Evolutionary conservation across 2,329 filamentous ascomycete genomes (phyloP).

Genomic region (Claviceps pusilla): DNA sequence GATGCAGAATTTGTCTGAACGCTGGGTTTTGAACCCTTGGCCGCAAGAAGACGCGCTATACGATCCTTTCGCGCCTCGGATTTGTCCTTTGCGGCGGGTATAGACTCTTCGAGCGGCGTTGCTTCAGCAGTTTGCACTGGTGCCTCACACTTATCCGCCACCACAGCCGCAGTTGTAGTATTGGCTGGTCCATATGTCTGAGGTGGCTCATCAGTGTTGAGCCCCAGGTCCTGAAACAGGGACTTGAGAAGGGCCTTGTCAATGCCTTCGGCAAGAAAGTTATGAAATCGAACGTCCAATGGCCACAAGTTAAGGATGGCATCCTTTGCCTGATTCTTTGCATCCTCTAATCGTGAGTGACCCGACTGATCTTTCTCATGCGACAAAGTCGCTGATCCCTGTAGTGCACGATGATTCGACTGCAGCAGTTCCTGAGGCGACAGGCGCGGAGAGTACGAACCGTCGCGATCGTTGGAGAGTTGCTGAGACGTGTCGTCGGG

Average conservation of each 20-base stretch:
- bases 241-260: constrained; percentile 44
- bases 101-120: neutral
- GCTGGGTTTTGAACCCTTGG: constrained; percentile 44
- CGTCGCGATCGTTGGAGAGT: constrained; percentile 26
- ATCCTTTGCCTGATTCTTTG: constrained; percentile 45
- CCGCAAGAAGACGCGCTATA: constrained; percentile 61
- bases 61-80: constrained; percentile 58
- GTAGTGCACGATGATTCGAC: neutral
- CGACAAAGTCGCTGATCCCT: neutral
- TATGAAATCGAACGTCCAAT: constrained; percentile 56
- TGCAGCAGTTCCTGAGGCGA: constrained; percentile 30
- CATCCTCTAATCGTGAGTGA: constrained; percentile 18
- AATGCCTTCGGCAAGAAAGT: constrained; percentile 60
- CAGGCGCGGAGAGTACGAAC: constrained; percentile 37
- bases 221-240: constrained; percentile 54
- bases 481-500: neutral
- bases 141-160: neutral
- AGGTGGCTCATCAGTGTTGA: constrained; percentile 26
- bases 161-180: neutral
- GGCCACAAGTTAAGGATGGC: constrained; percentile 51
- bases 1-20: constrained; percentile 7
- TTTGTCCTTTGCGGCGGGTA: constrained; percentile 12
- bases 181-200: neutral
- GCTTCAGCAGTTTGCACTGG: neutral
- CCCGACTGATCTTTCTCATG: neutral